Conservation (phyloP, 2,329 filamentous ascomycete species). For the Chrysoporthe deuterocubensis region DNA sequence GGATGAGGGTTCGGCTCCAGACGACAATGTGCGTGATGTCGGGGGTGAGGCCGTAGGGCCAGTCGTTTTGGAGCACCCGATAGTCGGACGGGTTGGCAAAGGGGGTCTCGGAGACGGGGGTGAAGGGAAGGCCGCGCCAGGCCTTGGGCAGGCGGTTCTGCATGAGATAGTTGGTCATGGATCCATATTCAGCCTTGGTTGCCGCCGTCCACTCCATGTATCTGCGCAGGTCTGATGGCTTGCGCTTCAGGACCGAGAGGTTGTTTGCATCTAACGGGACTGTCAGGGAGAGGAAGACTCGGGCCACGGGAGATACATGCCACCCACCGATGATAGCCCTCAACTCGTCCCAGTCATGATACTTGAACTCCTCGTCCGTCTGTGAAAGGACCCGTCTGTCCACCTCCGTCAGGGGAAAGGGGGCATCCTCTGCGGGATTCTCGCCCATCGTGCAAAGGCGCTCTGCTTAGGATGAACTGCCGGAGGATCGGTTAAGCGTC, state of each 20-base stretch:
- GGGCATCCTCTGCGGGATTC: slow-evolving; percentile 44
- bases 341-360: slow-evolving; percentile 75
- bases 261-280: slow-evolving; percentile 53
- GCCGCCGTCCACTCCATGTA: slow-evolving; percentile 79
- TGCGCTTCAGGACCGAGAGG: slow-evolving; percentile 76
- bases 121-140: slow-evolving; percentile 69
- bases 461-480: neutral
- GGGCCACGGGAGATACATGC: neutral
- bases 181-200: slow-evolving; percentile 74
- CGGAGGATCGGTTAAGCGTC: neutral
- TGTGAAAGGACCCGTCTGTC: slow-evolving; percentile 63
- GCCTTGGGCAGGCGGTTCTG: slow-evolving; percentile 66
- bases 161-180: slow-evolving; percentile 78
- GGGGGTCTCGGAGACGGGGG: slow-evolving; percentile 52
- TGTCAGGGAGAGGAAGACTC: slow-evolving; percentile 14
- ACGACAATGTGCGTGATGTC: slow-evolving; percentile 82
- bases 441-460: slow-evolving; percentile 45
- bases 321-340: slow-evolving; percentile 66
- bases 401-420: slow-evolving; percentile 63
- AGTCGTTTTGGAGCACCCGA: slow-evolving; percentile 84
- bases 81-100: slow-evolving; percentile 62
- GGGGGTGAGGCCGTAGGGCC: slow-evolving; percentile 79
- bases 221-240: slow-evolving; percentile 76
- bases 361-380: slow-evolving; percentile 71
- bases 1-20: slow-evolving; percentile 84